These are phyloP conservation scores for Trichoderma breve DNA, from an alignment of 2,329 filamentous ascomycete species.

Conservation along the genomic window DNA sequence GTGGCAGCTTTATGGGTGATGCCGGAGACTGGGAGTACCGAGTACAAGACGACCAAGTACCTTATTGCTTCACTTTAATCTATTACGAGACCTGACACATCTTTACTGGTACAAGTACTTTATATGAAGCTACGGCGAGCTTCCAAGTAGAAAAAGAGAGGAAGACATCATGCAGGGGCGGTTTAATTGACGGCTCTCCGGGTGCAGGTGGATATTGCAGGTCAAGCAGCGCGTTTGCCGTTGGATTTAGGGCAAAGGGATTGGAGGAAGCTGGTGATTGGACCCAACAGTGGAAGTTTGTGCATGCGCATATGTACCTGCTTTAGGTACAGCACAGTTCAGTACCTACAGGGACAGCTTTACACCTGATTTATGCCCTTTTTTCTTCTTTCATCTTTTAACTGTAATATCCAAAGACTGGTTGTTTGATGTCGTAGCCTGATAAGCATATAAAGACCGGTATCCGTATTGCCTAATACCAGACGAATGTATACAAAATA, in stretches of 20 bases:
- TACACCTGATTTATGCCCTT: not conserved
- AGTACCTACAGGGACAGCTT: not conserved
- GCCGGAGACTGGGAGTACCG: not conserved
- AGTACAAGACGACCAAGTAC: not conserved
- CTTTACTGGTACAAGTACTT: not conserved
- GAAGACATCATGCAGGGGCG: not conserved
- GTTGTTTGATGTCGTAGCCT: not conserved
- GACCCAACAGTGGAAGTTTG: not conserved
- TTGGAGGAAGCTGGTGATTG: conserved; percentile 3
- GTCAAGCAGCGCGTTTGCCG: not conserved
- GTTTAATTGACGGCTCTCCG: conserved; percentile 5
- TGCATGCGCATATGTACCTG: not conserved
- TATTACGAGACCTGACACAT: not conserved
- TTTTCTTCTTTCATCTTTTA: not conserved
- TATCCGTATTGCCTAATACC: not conserved
- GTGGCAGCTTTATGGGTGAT: not conserved
- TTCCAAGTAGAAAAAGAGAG: not conserved
- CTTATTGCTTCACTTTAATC: not conserved
- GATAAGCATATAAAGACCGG: not conserved
- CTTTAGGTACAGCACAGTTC: not conserved
- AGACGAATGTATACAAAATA: not conserved
- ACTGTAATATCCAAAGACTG: not conserved
- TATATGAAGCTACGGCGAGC: not conserved
- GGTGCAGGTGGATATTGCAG: not conserved
- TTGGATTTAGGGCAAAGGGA: not conserved